Conservation (phyloP, 257 asterid species). For the Rauvolfia tetraphylla region DNA sequence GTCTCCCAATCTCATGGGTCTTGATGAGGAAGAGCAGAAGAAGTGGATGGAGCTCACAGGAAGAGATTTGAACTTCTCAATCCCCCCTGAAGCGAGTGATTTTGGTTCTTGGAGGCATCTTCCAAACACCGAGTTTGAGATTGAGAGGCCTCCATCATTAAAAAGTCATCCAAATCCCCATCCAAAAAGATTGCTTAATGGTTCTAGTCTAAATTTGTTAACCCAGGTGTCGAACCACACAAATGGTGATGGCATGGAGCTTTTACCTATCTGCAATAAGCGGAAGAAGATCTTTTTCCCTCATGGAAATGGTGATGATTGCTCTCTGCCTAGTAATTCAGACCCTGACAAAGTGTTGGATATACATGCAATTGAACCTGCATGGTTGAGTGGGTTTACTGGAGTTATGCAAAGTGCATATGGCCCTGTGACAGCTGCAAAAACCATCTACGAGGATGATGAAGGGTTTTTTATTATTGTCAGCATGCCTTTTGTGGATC, state of each 20-base stretch:
- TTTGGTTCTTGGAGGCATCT: conserved; percentile 46
- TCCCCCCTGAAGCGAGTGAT: conserved; percentile 45
- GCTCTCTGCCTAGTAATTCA: conserved; percentile 23
- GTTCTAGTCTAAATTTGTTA: conserved; percentile 39
- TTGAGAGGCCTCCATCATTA: conserved; percentile 30
- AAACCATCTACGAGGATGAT: conserved; percentile 42
- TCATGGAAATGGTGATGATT: conserved; percentile 32
- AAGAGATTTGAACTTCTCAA: conserved; percentile 37
- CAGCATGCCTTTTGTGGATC: conserved; percentile 49
- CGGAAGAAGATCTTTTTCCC: conserved; percentile 32
- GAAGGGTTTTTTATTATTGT: conserved; percentile 39
- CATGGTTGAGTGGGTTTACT: conserved; percentile 37
- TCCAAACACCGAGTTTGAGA: conserved; percentile 37
- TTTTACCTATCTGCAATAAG: conserved; percentile 32
- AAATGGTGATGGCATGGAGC: conserved; percentile 41
- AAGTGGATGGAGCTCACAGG: conserved; percentile 53
- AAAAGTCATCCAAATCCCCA: conserved; percentile 25
- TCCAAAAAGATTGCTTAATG: conserved; percentile 30
- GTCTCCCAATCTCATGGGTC: conserved; percentile 36
- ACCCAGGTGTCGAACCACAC: conserved; percentile 21
- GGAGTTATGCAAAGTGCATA: conserved; percentile 40
- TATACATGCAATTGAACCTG: conserved; percentile 31
- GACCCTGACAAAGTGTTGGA: conserved; percentile 28
- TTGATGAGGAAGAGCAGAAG: conserved; percentile 45
- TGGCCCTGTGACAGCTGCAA: conserved; percentile 51